A percentile compares a stretch with the other conserved stretches of the same genome.
These are phyloP conservation scores for Diaporthe sp. DNA, from an alignment of 2,329 filamentous ascomycete species.

Conservation along the genomic window DNA sequence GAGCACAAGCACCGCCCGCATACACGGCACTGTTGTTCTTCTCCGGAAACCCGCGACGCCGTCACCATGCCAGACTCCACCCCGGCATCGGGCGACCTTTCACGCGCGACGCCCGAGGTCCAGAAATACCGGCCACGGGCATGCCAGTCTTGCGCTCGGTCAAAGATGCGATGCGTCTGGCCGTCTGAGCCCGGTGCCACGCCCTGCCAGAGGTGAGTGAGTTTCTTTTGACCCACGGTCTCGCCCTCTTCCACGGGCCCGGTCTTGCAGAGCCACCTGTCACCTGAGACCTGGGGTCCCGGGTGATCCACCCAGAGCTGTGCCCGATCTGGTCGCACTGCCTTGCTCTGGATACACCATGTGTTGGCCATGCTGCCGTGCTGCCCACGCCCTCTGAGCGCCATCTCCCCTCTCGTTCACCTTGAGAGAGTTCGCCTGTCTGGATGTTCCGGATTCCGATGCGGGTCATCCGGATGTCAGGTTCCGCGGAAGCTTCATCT, in stretches of 20 bases:
- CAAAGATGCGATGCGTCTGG: slow-evolving; percentile 41
- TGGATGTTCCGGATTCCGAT: slow-evolving; percentile 11
- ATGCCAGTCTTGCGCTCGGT: slow-evolving; percentile 39
- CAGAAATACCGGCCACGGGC: slow-evolving; percentile 40
- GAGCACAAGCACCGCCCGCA: neutral
- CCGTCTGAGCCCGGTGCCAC: slow-evolving; percentile 38
- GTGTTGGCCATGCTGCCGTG: neutral
- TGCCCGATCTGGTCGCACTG: neutral
- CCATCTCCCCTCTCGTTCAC: neutral
- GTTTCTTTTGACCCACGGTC: neutral
- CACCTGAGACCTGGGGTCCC: slow-evolving; percentile 15
- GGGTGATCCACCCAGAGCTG: slow-evolving; percentile 8
- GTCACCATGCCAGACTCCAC: slow-evolving; percentile 38
- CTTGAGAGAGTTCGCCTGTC: neutral
- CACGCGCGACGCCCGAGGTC: slow-evolving; percentile 39
- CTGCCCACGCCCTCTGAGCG: neutral
- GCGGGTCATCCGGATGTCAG: slow-evolving; percentile 15
- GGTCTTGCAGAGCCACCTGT: neutral
- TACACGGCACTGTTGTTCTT: neutral
- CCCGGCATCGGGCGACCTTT: slow-evolving; percentile 38
- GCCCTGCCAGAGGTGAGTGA: slow-evolving; percentile 38
- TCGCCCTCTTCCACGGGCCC: neutral
- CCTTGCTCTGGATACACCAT: neutral
- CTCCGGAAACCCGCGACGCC: slow-evolving; percentile 11
- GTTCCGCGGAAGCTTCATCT: slow-evolving; percentile 2